Percentiles rank a stretch among this genome's conserved stretches.
Conservation (phyloP, 2,329 filamentous ascomycete species). For the Phaeomoniella chlamydospora region DNA sequence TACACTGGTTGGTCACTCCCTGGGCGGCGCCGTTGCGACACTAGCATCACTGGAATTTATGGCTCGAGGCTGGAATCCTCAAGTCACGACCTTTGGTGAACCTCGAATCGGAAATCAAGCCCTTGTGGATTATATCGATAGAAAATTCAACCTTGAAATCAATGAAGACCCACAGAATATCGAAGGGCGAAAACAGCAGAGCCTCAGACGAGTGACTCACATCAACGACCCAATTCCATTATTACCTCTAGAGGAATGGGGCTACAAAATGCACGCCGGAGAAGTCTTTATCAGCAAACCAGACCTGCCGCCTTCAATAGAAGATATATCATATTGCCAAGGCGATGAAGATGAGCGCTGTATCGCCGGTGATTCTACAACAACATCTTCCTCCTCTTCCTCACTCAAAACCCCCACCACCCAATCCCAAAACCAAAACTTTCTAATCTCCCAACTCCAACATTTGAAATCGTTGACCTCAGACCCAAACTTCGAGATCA, state of each 20-base stretch:
- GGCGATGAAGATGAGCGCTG: constrained; percentile 61
- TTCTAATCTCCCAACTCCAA: neutral
- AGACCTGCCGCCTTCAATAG: constrained; percentile 50
- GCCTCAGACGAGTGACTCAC: constrained; percentile 73
- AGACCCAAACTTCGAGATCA: constrained; percentile 12
- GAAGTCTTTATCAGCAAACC: constrained; percentile 74
- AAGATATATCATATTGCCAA: constrained; percentile 56
- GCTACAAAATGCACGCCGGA: constrained; percentile 68
- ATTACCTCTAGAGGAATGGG: constrained; percentile 76
- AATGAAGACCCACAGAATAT: too few relatives aligned
- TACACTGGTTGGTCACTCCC: constrained; percentile 74
- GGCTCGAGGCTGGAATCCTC: constrained; percentile 58
- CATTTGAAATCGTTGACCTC: constrained; percentile 1
- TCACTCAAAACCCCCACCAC: neutral
- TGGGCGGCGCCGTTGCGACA: constrained; percentile 83
- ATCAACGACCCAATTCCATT: constrained; percentile 76
- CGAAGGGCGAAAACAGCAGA: constrained; percentile 4
- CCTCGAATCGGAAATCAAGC: constrained; percentile 47
- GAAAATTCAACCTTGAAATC: constrained; percentile 39
- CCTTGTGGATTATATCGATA: constrained; percentile 39
- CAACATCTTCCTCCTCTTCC: neutral
- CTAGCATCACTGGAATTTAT: constrained; percentile 73
- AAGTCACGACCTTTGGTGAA: constrained; percentile 85
- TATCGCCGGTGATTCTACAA: constrained; percentile 42
- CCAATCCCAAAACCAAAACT: neutral